Percentiles rank a stretch among this genome's conserved stretches.
Evolutionary conservation across 495 filamentous ascomycete genomes (phyloP).

Genomic region (Talaromyces trachyspermus): DNA sequence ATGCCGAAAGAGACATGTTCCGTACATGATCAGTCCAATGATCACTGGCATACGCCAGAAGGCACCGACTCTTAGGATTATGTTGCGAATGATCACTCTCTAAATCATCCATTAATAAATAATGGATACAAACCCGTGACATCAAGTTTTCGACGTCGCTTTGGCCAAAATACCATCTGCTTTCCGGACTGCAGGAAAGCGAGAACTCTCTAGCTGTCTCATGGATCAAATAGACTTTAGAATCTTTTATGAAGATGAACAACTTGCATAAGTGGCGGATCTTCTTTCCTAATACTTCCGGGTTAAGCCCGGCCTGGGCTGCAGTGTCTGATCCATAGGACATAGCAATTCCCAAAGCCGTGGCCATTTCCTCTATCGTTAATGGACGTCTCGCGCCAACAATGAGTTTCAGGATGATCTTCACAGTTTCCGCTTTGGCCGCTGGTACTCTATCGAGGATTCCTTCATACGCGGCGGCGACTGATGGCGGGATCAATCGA

Average conservation of each 20-base stretch:
- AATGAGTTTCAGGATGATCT: slow-evolving; percentile 26
- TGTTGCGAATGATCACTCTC: not conserved
- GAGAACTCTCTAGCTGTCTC: slow-evolving; percentile 28
- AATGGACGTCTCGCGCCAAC: slow-evolving; percentile 24
- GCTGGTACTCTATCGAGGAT: slow-evolving; percentile 11
- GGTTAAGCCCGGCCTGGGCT: slow-evolving; percentile 18
- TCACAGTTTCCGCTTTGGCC: slow-evolving; percentile 6
- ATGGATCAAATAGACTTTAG: slow-evolving; percentile 29
- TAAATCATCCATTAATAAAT: slow-evolving; percentile 16
- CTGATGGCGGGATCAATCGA: slow-evolving; percentile 8
- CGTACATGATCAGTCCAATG: slow-evolving; percentile 20
- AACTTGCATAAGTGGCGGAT: slow-evolving; percentile 30
- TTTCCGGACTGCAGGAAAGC: not conserved
- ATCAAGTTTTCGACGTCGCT: slow-evolving; percentile 12
- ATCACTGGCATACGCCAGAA: slow-evolving; percentile 18
- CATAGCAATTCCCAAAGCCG: slow-evolving; percentile 22
- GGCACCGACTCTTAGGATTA: slow-evolving; percentile 7
- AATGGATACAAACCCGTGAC: slow-evolving; percentile 17
- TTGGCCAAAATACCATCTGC: slow-evolving; percentile 7
- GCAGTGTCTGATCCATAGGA: slow-evolving; percentile 10
- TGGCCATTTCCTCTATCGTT: slow-evolving; percentile 21
- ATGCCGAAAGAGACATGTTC: slow-evolving; percentile 1
- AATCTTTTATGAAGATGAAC: slow-evolving; percentile 32
- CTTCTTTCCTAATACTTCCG: slow-evolving; percentile 10
- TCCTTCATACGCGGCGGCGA: slow-evolving; percentile 15